A percentile compares a stretch with the other conserved stretches of the same genome.
Evolutionary conservation across 306 rosid species (phyloP).

Genomic region (Vicia faba): DNA sequence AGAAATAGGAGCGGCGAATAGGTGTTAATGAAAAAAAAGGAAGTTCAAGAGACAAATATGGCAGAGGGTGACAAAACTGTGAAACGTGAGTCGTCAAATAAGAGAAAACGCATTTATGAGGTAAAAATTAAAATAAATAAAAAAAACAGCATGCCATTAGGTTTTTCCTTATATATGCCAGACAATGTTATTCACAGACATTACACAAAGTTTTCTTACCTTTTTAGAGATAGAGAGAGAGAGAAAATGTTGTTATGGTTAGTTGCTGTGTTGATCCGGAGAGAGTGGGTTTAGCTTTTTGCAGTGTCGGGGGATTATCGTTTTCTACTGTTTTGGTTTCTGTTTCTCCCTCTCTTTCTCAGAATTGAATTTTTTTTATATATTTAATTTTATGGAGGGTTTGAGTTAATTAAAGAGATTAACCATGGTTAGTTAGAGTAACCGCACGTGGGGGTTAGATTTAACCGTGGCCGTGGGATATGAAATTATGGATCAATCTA

Average conservation of each 20-base stretch:
- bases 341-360: no score
- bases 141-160: background rate
- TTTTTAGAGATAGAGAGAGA: background rate
- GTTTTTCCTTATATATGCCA: slow-evolving; percentile 30
- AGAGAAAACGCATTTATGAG: slow-evolving; percentile 42
- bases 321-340: no score
- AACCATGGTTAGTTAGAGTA: slow-evolving; percentile 23
- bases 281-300: slow-evolving; percentile 8
- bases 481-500: background rate
- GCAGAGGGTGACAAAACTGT: slow-evolving; percentile 55
- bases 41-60: slow-evolving; percentile 32
- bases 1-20: slow-evolving; percentile 20
- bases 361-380: background rate
- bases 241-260: background rate
- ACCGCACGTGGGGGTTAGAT: slow-evolving; percentile 42
- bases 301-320: slow-evolving; percentile 20
- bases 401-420: no score
- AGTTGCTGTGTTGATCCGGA: background rate
- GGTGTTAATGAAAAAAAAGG: no score
- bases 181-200: slow-evolving; percentile 28
- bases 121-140: background rate
- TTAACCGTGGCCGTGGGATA: slow-evolving; percentile 24
- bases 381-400: no score
- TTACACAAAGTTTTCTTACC: slow-evolving; percentile 1
- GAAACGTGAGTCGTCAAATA: slow-evolving; percentile 8